These are phyloP conservation scores for Hygrophorus russula DNA, from an alignment of 768 basidiomycete genomes.

Conservation along the genomic window DNA sequence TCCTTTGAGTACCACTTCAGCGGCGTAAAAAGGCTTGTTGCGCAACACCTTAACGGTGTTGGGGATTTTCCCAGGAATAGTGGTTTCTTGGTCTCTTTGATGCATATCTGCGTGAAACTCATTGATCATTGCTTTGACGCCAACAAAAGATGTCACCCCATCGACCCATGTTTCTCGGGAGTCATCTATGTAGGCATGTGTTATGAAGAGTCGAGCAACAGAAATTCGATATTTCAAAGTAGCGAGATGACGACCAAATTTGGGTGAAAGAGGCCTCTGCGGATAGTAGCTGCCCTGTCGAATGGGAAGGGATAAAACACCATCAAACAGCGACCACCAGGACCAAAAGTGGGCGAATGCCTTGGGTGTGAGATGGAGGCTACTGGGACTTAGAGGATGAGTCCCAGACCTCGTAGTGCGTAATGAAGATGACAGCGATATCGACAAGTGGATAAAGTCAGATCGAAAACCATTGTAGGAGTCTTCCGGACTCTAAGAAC, in stretches of 20 bases:
- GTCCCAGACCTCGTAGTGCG: slow-evolving; percentile 18
- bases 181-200: slow-evolving; percentile 82
- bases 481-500: slow-evolving; percentile 39
- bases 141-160: slow-evolving; percentile 71
- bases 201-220: slow-evolving; percentile 68
- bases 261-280: slow-evolving; percentile 60
- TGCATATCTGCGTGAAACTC: slow-evolving; percentile 86
- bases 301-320: slow-evolving; percentile 67
- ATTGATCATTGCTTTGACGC: slow-evolving; percentile 74
- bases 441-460: slow-evolving; percentile 86
- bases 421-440: slow-evolving; percentile 68
- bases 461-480: slow-evolving; percentile 86
- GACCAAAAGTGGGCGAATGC: slow-evolving; percentile 84
- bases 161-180: slow-evolving; percentile 67
- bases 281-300: slow-evolving; percentile 82
- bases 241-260: slow-evolving; percentile 79
- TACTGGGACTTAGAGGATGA: slow-evolving; percentile 35
- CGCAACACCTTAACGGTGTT: slow-evolving; percentile 48
- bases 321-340: slow-evolving; percentile 85
- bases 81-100: slow-evolving; percentile 77
- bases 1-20: slow-evolving; percentile 70
- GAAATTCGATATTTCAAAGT: slow-evolving; percentile 86
- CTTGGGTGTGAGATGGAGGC: slow-evolving; percentile 77
- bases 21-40: slow-evolving; percentile 81
- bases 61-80: slow-evolving; percentile 42